Conservation (phyloP, 371 early-diverging fungal species). For the Nematocida parisii region DNA sequence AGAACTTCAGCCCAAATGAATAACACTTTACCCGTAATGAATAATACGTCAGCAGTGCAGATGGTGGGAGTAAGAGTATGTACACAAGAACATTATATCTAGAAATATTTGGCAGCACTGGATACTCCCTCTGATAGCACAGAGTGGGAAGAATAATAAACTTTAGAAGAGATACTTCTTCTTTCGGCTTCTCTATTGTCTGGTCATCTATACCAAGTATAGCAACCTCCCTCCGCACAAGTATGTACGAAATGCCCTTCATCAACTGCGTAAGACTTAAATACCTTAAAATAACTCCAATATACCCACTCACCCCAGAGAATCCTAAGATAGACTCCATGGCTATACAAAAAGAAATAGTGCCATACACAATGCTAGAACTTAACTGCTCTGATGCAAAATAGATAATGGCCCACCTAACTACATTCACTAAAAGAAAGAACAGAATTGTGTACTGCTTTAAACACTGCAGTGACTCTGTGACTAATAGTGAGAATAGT, state of each 20-base stretch:
- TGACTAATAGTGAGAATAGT: neutral
- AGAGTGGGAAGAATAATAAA: slow-evolving; percentile 49
- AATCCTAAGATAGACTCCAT: slow-evolving; percentile 1
- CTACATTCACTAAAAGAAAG: slow-evolving; percentile 3
- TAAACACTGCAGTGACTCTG: neutral
- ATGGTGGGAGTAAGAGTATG: slow-evolving; percentile 23
- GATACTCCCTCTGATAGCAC: slow-evolving; percentile 51
- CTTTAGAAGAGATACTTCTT: neutral
- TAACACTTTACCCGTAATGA: neutral
- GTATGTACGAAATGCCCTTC: slow-evolving; percentile 47
- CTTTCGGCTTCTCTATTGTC: slow-evolving; percentile 17
- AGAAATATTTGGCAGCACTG: neutral
- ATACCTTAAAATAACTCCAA: slow-evolving; percentile 17
- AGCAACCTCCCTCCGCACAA: slow-evolving; percentile 10
- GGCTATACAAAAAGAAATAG: neutral
- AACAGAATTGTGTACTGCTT: neutral
- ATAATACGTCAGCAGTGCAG: slow-evolving; percentile 6
- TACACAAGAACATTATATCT: slow-evolving; percentile 3
- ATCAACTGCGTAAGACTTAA: slow-evolving; percentile 40
- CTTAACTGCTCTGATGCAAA: neutral
- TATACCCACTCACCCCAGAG: slow-evolving; percentile 22
- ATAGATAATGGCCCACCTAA: slow-evolving; percentile 23
- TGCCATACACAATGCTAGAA: neutral
- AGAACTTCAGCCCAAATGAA: neutral
- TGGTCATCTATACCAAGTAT: slow-evolving; percentile 11